phyloP scores from a whole-genome alignment of 1,139 yeast genomes.

The Pichia sp. region DNA sequence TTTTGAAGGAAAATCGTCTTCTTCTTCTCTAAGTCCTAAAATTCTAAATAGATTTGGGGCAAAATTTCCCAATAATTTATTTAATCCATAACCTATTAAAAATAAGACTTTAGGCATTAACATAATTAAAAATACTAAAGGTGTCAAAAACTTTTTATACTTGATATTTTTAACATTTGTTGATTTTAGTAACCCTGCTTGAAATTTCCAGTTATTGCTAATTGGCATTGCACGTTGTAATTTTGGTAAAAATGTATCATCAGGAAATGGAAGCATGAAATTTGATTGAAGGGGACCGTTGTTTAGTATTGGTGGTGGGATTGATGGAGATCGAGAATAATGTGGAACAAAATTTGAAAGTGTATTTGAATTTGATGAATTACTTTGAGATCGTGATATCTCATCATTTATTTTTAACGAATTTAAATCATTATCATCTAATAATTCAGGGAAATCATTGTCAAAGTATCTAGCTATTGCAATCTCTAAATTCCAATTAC shows the following conservation, averaged over 20 bases:
- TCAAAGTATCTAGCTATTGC: conserved; percentile 49
- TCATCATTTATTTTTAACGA: neutral
- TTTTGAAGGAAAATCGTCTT: conserved; percentile 28
- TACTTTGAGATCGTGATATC: too few species aligned
- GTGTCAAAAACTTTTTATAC: conserved; percentile 17
- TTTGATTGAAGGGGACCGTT: neutral
- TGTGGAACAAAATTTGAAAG: too few species aligned
- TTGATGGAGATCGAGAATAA: too few species aligned
- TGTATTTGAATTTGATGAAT: neutral
- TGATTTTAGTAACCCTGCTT: conserved; percentile 21
- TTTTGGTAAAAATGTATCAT: conserved; percentile 30
- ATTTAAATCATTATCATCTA: conserved; percentile 12
- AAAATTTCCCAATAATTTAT: conserved; percentile 30
- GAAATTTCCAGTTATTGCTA: conserved; percentile 30
- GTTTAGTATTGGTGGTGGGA: neutral
- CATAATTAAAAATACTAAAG: conserved; percentile 41
- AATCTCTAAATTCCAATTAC: conserved; percentile 45
- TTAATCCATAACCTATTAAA: conserved; percentile 32
- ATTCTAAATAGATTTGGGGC: conserved; percentile 28
- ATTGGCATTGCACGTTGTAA: conserved; percentile 36
- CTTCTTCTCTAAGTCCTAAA: conserved; percentile 29
- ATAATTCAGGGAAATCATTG: conserved; percentile 33
- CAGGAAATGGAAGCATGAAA: conserved; percentile 23
- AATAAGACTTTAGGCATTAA: conserved; percentile 41
- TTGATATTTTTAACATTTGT: neutral